These are phyloP conservation scores for Hymenochaete sp. DNA, from an alignment of 1,284 basidiomycete genomes.

Conservation along the genomic window DNA sequence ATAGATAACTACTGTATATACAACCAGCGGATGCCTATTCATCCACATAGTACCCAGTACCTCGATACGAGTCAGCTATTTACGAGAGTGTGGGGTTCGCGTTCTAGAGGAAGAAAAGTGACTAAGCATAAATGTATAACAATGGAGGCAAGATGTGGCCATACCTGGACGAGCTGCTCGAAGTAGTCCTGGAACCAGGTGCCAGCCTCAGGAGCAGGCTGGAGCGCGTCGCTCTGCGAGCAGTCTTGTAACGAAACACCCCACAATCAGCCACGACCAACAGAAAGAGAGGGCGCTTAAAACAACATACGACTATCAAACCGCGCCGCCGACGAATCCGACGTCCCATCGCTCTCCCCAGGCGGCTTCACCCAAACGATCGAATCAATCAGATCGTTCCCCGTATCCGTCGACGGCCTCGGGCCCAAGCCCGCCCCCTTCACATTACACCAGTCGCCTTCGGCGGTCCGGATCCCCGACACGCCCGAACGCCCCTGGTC, in stretches of 20 bases:
- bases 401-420: slow-evolving; percentile 18
- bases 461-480: slow-evolving; percentile 18
- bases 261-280: too few species aligned
- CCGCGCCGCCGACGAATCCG: slow-evolving; percentile 22
- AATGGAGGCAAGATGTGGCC: too few species aligned
- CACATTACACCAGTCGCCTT: slow-evolving; percentile 21
- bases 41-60: too few species aligned
- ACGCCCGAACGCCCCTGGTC: slow-evolving; percentile 20
- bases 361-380: slow-evolving; percentile 24
- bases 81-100: slow-evolving; percentile 24
- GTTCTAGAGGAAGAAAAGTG: too few species aligned
- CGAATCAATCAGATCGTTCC: slow-evolving; percentile 19
- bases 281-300: background rate
- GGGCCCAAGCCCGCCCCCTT: slow-evolving; percentile 20
- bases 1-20: too few species aligned
- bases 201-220: slow-evolving; percentile 25
- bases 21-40: too few species aligned
- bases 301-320: slow-evolving; percentile 22
- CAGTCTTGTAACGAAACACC: slow-evolving; percentile 14
- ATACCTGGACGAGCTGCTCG: slow-evolving; percentile 22
- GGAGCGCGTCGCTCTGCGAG: slow-evolving; percentile 22
- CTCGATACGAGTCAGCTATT: too few species aligned
- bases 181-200: slow-evolving; percentile 26
- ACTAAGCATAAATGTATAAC: too few species aligned
- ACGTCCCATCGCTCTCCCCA: slow-evolving; percentile 26